Evolutionary conservation across 148 eudicot species (phyloP).

Genomic region (Nepenthes mirabilis): DNA sequence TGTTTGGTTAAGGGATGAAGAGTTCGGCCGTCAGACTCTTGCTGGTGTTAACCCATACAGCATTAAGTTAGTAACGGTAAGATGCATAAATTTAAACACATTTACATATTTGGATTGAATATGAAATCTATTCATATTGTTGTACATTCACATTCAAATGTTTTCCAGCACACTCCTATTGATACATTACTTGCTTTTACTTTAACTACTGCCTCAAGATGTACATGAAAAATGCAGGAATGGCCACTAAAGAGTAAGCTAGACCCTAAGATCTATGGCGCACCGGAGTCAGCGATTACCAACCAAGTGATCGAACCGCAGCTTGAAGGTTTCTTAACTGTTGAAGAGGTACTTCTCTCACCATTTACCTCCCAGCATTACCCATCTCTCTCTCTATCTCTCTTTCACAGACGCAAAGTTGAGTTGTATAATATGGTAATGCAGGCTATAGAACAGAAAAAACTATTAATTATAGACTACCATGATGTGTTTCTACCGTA

Average conservation of each 20-base stretch:
- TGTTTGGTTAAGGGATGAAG: slow-evolving; percentile 30
- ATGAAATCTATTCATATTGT: background rate
- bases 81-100: background rate
- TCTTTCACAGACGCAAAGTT: background rate
- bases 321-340: slow-evolving; percentile 8
- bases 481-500: slow-evolving; percentile 17
- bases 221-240: slow-evolving; percentile 8
- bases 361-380: background rate
- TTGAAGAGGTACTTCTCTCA: slow-evolving; percentile 12
- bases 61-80: slow-evolving; percentile 23
- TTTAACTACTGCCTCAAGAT: background rate
- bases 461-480: slow-evolving; percentile 21
- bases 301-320: slow-evolving; percentile 8
- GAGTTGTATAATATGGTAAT: background rate
- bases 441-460: slow-evolving; percentile 21
- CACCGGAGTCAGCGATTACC: slow-evolving; percentile 25
- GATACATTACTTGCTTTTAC: background rate
- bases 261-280: slow-evolving; percentile 23
- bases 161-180: background rate
- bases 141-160: background rate
- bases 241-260: slow-evolving; percentile 28
- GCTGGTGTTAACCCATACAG: slow-evolving; percentile 31
- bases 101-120: background rate
- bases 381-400: background rate
- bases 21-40: slow-evolving; percentile 31